Evolutionary conservation across 768 basidiomycete genomes (phyloP).

Genomic region (Kwoniella heveanensis): DNA sequence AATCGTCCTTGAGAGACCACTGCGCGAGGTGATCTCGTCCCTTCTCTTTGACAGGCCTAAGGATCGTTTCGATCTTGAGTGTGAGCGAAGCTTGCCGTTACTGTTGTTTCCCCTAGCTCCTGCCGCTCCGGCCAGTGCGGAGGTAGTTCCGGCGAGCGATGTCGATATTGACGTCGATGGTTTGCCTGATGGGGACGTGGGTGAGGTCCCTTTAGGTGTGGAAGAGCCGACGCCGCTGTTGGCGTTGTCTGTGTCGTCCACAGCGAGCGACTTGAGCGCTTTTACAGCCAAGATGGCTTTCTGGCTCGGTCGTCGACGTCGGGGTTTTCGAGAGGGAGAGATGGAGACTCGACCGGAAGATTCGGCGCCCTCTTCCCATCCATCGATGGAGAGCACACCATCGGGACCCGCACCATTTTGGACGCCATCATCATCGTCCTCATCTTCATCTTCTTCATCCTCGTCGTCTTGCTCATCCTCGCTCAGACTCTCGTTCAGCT

Average conservation of each 20-base stretch:
- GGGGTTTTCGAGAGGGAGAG: constrained; percentile 11
- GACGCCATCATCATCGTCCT: constrained; percentile 32
- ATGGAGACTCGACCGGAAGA: constrained; percentile 6
- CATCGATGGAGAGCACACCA: constrained; percentile 20
- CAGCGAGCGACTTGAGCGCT: constrained; percentile 44
- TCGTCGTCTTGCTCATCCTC: constrained; percentile 43
- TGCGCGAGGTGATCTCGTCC: background rate
- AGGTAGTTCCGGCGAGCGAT: background rate
- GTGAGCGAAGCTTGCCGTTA: too few relatives aligned
- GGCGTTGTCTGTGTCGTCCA: background rate
- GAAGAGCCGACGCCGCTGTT: constrained; percentile 19
- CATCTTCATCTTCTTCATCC: constrained; percentile 20
- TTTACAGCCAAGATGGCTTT: constrained; percentile 42
- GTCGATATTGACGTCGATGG: background rate
- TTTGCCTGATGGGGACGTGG: background rate
- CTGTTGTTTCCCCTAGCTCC: background rate
- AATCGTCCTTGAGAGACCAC: constrained; percentile 2
- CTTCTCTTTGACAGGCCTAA: constrained; percentile 10
- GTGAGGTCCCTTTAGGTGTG: constrained; percentile 26
- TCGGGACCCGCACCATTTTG: constrained; percentile 6
- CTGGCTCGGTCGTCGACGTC: constrained; percentile 40
- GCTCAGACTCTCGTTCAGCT: constrained; percentile 50
- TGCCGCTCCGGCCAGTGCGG: background rate
- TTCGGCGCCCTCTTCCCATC: constrained; percentile 23
- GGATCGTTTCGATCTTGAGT: background rate